phyloP scores from a whole-genome alignment of 2,329 filamentous ascomycete genomes.

The Fonsecaea monophora region DNA sequence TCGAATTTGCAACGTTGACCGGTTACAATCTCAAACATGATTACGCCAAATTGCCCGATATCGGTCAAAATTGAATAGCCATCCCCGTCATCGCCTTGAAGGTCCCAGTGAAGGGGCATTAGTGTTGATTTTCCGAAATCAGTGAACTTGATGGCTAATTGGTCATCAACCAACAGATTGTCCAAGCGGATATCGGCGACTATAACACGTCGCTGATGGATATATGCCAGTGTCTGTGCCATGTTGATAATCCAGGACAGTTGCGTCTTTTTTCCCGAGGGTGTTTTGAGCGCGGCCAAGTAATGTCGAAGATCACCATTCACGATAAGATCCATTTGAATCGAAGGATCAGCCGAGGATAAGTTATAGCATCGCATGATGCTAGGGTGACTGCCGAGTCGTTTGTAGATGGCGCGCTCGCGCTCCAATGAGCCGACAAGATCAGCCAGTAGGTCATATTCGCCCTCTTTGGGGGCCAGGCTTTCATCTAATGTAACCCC shows the following conservation, averaged over 20 bases:
- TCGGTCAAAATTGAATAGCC: constrained; percentile 43
- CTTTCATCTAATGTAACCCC: constrained; percentile 21
- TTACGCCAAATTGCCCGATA: constrained; percentile 44
- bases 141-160: constrained; percentile 42
- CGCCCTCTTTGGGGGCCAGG: constrained; percentile 32
- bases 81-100: constrained; percentile 42
- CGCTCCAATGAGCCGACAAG: constrained; percentile 31
- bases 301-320: constrained; percentile 36
- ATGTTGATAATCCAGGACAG: constrained; percentile 34
- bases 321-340: constrained; percentile 35
- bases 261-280: constrained; percentile 15
- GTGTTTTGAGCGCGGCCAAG: constrained; percentile 15
- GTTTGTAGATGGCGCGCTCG: constrained; percentile 33
- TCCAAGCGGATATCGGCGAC: constrained; percentile 32
- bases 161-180: constrained; percentile 34
- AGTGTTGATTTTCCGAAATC: constrained; percentile 43
- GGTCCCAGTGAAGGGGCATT: constrained; percentile 39
- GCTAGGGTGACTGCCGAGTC: constrained; percentile 27
- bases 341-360: constrained; percentile 21
- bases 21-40: constrained; percentile 45
- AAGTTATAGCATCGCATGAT: constrained; percentile 30
- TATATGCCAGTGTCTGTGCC: constrained; percentile 28
- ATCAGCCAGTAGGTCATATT: constrained; percentile 31
- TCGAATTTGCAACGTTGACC: constrained; percentile 40
- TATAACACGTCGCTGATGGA: constrained; percentile 33